Conservation (phyloP, 306 rosid species). For the Cajanus cajan region DNA sequence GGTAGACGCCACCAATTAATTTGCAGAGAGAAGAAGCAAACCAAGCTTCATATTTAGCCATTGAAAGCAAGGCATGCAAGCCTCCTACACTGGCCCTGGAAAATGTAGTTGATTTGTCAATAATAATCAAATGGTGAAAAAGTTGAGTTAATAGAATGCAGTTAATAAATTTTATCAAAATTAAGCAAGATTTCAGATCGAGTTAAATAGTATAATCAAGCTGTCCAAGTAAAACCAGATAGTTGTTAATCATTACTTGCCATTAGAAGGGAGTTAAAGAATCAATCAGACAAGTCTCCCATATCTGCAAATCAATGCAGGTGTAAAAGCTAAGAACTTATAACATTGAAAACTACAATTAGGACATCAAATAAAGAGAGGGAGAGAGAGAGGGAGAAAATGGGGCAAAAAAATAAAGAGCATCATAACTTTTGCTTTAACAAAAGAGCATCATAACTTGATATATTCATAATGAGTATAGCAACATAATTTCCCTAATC, state of each 20-base stretch:
- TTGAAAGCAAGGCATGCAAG: conserved; percentile 56
- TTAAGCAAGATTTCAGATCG: not conserved
- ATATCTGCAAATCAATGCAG: not conserved
- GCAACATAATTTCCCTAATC: conserved; percentile 24
- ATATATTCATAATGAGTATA: conserved; percentile 29
- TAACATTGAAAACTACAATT: not conserved
- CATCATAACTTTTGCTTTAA: not conserved
- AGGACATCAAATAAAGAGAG: not conserved
- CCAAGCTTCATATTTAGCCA: conserved; percentile 48
- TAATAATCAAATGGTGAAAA: conserved; percentile 25
- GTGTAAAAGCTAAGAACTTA: not conserved
- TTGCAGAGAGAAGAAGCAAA: conserved; percentile 43
- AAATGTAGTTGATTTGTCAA: conserved; percentile 46
- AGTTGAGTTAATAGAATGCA: not conserved
- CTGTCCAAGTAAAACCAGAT: not conserved
- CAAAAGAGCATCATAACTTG: not conserved
- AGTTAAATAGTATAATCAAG: not conserved
- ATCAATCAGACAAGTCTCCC: conserved; percentile 18
- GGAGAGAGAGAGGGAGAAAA: not conserved
- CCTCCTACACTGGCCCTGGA: conserved; percentile 57
- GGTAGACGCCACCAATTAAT: conserved; percentile 42
- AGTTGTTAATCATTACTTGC: not conserved
- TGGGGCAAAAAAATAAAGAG: not conserved
- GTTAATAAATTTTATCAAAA: conserved; percentile 9
- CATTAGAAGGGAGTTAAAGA: conserved; percentile 22